Evolutionary conservation across 306 rosid genomes (phyloP).

Genomic region (Fragaria iinumae): DNA sequence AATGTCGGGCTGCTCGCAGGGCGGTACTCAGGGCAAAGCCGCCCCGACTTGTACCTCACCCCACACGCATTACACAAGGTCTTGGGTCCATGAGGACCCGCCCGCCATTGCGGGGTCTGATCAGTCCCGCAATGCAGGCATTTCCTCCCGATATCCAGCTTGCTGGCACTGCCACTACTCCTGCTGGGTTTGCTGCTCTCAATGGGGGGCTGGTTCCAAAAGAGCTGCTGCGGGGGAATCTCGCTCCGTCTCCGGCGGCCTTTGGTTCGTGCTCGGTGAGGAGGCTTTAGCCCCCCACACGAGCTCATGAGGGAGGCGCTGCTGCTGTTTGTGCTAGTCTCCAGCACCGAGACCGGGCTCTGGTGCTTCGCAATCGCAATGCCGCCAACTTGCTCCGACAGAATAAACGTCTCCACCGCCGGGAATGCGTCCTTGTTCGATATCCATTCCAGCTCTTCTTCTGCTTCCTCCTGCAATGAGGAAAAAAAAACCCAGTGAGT

Average conservation of each 20-base stretch:
- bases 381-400: neutral
- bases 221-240: conserved; percentile 16
- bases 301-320: conserved; percentile 10
- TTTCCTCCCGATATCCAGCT: conserved; percentile 45
- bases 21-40: conserved; percentile 80
- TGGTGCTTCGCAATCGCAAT: neutral
- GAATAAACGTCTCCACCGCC: conserved; percentile 3
- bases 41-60: conserved; percentile 70
- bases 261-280: conserved; percentile 64
- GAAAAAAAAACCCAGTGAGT: neutral
- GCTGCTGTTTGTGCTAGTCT: conserved; percentile 6
- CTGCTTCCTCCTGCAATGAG: conserved; percentile 50
- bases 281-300: conserved; percentile 41
- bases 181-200: conserved; percentile 3
- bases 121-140: conserved; percentile 77
- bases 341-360: conserved; percentile 9
- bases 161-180: conserved; percentile 1
- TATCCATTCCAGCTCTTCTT: conserved; percentile 66
- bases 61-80: conserved; percentile 91
- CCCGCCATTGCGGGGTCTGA: conserved; percentile 78
- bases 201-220: conserved; percentile 35
- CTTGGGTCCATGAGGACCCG: conserved; percentile 74
- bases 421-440: conserved; percentile 62
- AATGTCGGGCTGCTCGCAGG: conserved; percentile 80
- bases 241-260: conserved; percentile 38